Base-by-base conservation (phyloP, 2,329 filamentous ascomycete genomes). In the Sporothrix pseudoabietina region DNA sequence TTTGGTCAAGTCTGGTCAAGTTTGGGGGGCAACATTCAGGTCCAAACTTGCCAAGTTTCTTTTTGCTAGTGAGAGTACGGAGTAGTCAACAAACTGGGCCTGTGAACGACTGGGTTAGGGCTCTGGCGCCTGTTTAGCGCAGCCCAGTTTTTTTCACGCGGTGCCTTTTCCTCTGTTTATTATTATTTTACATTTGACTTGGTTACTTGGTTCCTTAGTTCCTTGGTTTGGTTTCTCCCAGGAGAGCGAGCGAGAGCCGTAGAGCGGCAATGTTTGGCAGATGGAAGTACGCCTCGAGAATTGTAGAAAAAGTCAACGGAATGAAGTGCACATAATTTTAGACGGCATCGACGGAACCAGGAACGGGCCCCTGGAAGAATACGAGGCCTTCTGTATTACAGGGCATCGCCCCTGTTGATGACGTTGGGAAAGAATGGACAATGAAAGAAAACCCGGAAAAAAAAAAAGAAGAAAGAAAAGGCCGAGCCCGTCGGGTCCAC, bases 111-210 rank as follows among this genome's bases (percentile, higher is more conserved):
- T 44, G 59, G 59, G 59, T 65, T 44, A 44, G 59, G 59, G 61
- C 61, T 26, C 44, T 39, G n/a, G 39, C 61, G 61, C 61, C 61
- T 47, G 39, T 66, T 47, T 47, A 66, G 61, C 61, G 39, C 61
- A 66, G 61, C 39, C 61, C 61, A 30, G 61, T 66, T 47, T 47
- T 66, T 19, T 35, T 14, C 12, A 41, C 14, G n/a, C 39, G 14
- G 22, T 63, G 26, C 32, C 12, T 1, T n/a, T 19, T 61, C 16
- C 3, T 61, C 39, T 41, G 5, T 16, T 39, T 16, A n/a, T 63
- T 63, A 6, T 41, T 44, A 6, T 44, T 14, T 41, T n/a, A n/a
- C 26, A 26, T 26, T 63, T 63, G 12, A 22, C 19, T 4, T 41
- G n/a, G 7, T 65, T 26, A 26, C 19, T 26, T 26, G 26, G 26